phyloP scores from a whole-genome alignment of 139 green algal genomes.

The Chlamydomonas schloesseri region DNA sequence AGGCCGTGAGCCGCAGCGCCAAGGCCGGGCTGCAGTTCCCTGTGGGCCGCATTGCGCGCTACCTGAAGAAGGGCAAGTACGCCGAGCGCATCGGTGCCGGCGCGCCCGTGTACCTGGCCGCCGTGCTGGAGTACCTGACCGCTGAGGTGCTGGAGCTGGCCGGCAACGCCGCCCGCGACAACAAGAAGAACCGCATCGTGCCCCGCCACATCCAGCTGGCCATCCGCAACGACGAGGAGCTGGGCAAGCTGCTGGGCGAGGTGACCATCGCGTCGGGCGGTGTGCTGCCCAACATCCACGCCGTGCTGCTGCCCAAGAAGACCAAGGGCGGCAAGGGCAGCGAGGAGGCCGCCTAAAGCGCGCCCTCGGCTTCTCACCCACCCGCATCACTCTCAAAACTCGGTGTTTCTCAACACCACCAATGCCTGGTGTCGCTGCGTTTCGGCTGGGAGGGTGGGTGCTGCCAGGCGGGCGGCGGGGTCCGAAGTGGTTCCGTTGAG shows the following conservation, averaged over 20 bases:
- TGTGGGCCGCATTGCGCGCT: constrained; percentile 86
- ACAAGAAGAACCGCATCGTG: constrained; percentile 94
- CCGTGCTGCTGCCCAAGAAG: constrained; percentile 86
- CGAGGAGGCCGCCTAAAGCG: too few relatives aligned
- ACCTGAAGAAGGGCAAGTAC: constrained; percentile 84
- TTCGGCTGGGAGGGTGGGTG: too few relatives aligned
- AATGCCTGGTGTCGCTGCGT: too few relatives aligned
- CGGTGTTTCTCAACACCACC: neutral
- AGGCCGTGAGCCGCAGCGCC: constrained; percentile 76
- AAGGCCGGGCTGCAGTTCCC: constrained; percentile 95
- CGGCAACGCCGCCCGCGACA: constrained; percentile 92
- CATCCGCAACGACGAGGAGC: constrained; percentile 95
- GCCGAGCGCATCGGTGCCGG: constrained; percentile 69
- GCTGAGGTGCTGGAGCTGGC: constrained; percentile 89
- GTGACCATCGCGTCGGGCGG: constrained; percentile 86
- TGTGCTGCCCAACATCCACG: constrained; percentile 92
- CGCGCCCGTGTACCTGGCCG: constrained; percentile 71
- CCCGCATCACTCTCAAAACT: neutral
- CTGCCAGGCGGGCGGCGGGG: too few relatives aligned
- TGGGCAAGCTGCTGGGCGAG: constrained; percentile 90
- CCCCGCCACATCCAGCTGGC: constrained; percentile 92
- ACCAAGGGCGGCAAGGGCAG: constrained; percentile 58
- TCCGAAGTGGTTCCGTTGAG: too few relatives aligned
- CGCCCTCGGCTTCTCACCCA: neutral
- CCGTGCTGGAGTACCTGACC: constrained; percentile 70